Base-by-base conservation (phyloP, 768 basidiomycete species). In the Tylopilus balloui region DNA sequence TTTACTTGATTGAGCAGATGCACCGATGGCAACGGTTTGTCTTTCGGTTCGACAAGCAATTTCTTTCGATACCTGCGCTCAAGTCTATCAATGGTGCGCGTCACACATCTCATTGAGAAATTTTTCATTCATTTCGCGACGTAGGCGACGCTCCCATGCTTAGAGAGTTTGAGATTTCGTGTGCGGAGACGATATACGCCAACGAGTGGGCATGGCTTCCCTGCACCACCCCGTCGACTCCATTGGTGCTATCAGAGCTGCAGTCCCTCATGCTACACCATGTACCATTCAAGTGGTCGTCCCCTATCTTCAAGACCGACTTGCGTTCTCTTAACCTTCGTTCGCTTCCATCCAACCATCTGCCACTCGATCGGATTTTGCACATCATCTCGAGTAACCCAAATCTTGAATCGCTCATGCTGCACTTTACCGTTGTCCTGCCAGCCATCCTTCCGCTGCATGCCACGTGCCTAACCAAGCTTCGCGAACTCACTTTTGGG, bases 1-100 rank as follows among this genome's bases (percentile, higher is more conserved):
- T 77, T 63, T 91, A 90, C 61, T 67, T 91, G 19, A 81, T 84
- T 2, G 80, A 86, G 56, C 84, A 88, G 62, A 89, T 89, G 81
- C 80, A 81, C 54, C 78, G 88, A 24, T 91, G 88, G 88, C 76
- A 86, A 60, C 75, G 87, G 20, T 91, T 91, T 57, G 77, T 89
- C 11, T 89, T 91, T 59, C 72, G 83, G 35, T 90, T 87, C 56
- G 86, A 88, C 60, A 84, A 80, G 62, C 83, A 83, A 28, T 89
- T 89, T 65, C 68, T 80, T 15, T 87, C 86, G 4, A 78, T 88
- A 69, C 72, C 73, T 49, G 86, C 88, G 8, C 74, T 91, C 54
- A 85, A 85, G 62, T 78, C 81, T 15, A 81, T 90, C 57, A 77
- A 74, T 44, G 86, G 87, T 87, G 52, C 40, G 79, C 69, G 45